These are phyloP conservation scores for Beauveria pseudobassiana DNA, from an alignment of 2,329 filamentous ascomycete species.

Conservation along the genomic window DNA sequence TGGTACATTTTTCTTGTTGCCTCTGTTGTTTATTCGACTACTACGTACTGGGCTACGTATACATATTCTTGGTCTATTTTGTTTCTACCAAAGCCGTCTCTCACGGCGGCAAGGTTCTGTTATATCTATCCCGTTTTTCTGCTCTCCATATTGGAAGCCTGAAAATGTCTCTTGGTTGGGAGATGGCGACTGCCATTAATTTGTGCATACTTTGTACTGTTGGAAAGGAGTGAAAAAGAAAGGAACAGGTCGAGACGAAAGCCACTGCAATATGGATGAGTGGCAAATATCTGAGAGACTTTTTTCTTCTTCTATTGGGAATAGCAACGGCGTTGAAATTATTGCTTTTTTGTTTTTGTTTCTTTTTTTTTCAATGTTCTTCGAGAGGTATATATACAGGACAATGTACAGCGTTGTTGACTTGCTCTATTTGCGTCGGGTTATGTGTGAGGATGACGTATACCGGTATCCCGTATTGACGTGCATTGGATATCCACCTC, in stretches of 20 bases:
- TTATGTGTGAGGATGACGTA: not conserved
- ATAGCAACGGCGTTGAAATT: constrained; percentile 10
- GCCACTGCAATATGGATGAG: not conserved
- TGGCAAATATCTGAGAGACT: not conserved
- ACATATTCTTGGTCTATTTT: constrained; percentile 4
- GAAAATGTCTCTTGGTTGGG: not conserved
- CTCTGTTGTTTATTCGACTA: not conserved
- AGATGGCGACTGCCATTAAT: not conserved
- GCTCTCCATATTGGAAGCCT: not conserved
- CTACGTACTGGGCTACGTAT: constrained; percentile 9
- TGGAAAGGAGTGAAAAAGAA: not conserved
- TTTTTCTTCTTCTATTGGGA: not conserved
- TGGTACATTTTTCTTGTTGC: not conserved
- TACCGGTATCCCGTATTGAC: too few species aligned
- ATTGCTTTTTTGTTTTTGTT: not conserved
- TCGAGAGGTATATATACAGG: constrained; percentile 6
- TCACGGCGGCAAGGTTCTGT: not conserved
- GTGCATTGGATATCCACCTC: too few species aligned
- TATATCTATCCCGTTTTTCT: not conserved
- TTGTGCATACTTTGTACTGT: constrained; percentile 4
- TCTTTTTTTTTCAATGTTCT: not conserved
- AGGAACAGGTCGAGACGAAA: not conserved
- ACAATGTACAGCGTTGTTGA: constrained; percentile 7
- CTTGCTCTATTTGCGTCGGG: not conserved
- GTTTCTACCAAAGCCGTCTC: not conserved